Conservation (phyloP, 2,329 filamentous ascomycete genomes). For the Tolypocladium amazonense region DNA sequence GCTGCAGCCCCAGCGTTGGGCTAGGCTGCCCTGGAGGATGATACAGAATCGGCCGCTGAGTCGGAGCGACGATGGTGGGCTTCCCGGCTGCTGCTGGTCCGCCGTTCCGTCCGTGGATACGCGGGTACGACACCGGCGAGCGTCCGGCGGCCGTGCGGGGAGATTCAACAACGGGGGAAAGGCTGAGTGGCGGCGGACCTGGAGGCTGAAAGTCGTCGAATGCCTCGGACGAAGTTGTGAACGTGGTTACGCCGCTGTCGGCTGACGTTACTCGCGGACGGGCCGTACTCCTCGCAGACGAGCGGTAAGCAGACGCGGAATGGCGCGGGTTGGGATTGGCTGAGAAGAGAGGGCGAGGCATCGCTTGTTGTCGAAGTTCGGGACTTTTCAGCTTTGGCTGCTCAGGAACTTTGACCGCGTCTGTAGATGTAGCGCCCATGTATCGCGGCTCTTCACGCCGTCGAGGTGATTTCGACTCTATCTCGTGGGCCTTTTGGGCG, state of each 20-base stretch:
- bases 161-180: slow-evolving; percentile 40
- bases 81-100: slow-evolving; percentile 8
- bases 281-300: slow-evolving; percentile 10
- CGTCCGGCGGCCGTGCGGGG: slow-evolving; percentile 21
- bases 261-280: slow-evolving; percentile 15
- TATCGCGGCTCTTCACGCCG: not conserved
- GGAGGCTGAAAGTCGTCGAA: slow-evolving; percentile 8
- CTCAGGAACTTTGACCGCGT: not conserved
- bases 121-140: slow-evolving; percentile 21
- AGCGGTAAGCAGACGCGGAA: slow-evolving; percentile 9
- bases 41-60: slow-evolving; percentile 19
- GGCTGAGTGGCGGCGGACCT: slow-evolving; percentile 15
- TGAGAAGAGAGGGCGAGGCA: slow-evolving; percentile 14
- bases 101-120: slow-evolving; percentile 12
- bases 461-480: not conserved
- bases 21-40: slow-evolving; percentile 26
- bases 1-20: slow-evolving; percentile 27
- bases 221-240: slow-evolving; percentile 19
- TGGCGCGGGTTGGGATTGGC: slow-evolving; percentile 11
- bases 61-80: slow-evolving; percentile 13
- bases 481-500: not conserved
- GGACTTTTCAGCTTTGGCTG: not conserved
- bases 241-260: slow-evolving; percentile 21
- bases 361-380: slow-evolving; percentile 1
- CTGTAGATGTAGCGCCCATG: not conserved